phyloP scores from a whole-genome alignment of 2,329 filamentous ascomycete species.

The Colletotrichum truncatum region DNA sequence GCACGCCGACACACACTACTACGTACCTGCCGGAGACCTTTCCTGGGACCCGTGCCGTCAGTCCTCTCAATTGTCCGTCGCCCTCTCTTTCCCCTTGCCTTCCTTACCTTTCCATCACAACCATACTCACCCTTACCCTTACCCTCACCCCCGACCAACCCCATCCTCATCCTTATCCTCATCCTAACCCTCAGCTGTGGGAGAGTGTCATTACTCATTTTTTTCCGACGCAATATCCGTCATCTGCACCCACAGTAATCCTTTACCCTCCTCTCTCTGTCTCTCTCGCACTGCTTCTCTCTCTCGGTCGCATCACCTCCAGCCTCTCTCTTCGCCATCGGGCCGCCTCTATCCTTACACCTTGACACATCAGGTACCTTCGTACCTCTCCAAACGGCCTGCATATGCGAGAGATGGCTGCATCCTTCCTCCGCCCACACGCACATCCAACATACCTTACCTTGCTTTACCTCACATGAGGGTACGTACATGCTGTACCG shows the following conservation, averaged over 20 bases:
- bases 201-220: neutral
- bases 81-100: neutral
- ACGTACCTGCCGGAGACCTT: neutral
- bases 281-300: neutral
- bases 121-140: neutral
- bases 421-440: constrained; percentile 21
- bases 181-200: neutral
- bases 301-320: constrained; percentile 2
- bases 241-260: neutral
- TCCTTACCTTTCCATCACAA: neutral
- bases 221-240: neutral
- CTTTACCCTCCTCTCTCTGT: neutral
- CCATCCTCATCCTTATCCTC: neutral
- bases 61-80: neutral
- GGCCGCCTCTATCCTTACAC: neutral
- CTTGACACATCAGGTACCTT: constrained; percentile 18
- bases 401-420: constrained; percentile 32
- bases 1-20: neutral
- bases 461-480: neutral
- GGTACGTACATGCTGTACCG: constrained; percentile 9
- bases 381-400: constrained; percentile 27
- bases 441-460: constrained; percentile 4
- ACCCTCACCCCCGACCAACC: neutral
- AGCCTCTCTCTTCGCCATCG: neutral
- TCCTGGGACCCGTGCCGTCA: constrained; percentile 2